Percentiles rank a stretch among this genome's conserved stretches.
Evolutionary conservation across 2,329 filamentous ascomycete species (phyloP).

Genomic region (Paramyrothecium sp.): DNA sequence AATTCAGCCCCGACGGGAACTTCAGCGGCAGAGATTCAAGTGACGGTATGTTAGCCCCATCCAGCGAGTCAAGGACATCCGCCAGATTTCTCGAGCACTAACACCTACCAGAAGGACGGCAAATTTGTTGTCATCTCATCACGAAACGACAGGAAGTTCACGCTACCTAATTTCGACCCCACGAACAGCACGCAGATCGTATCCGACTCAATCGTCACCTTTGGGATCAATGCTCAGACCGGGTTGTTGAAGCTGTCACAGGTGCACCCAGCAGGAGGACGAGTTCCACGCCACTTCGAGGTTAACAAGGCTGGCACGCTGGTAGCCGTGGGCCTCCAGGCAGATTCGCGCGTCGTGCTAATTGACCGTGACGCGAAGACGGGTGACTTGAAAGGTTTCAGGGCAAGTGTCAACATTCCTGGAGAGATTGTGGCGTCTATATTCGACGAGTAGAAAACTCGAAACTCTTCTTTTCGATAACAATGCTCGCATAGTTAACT

Average conservation of each 20-base stretch:
- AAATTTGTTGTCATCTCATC: constrained; percentile 67
- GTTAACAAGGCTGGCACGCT: constrained; percentile 63
- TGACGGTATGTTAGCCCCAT: constrained; percentile 48
- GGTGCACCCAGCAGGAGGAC: constrained; percentile 62
- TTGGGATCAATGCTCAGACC: constrained; percentile 50
- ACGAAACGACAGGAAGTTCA: constrained; percentile 58
- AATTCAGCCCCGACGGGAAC: constrained; percentile 37
- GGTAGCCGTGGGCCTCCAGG: constrained; percentile 66
- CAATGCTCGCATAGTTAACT: too few relatives aligned
- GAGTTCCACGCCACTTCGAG: constrained; percentile 65
- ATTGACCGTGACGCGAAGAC: constrained; percentile 57
- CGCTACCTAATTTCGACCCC: constrained; percentile 42
- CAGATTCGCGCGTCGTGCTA: constrained; percentile 58
- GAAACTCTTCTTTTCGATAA: too few relatives aligned
- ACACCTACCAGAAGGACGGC: constrained; percentile 33
- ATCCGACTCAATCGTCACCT: constrained; percentile 66
- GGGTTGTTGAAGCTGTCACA: constrained; percentile 56
- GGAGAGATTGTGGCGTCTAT: constrained; percentile 46
- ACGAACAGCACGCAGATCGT: constrained; percentile 41
- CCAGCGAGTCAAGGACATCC: too few relatives aligned
- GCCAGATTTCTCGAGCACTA: too few relatives aligned
- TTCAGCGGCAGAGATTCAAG: constrained; percentile 52
- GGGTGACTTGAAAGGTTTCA: constrained; percentile 52
- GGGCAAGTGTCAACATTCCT: constrained; percentile 38
- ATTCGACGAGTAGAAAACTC: constrained; percentile 37